Base-by-base conservation (phyloP, 805 yeast species). In the Saccharomyces kudriavzevii region DNA sequence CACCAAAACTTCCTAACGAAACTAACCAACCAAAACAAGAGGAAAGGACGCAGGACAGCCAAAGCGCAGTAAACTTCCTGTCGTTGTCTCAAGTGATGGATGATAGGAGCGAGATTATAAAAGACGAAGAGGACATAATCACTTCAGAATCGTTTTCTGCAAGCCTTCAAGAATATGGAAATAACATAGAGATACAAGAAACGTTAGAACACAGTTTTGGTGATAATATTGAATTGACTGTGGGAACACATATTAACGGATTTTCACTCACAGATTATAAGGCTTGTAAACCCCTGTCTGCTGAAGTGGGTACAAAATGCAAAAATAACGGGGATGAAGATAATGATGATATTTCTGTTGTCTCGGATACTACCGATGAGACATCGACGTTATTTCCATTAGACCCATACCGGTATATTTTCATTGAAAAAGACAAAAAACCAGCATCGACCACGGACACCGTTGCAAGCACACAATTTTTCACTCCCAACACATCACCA, bases 21-120 rank as follows among this genome's bases (percentile, higher is more conserved):
- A 10, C 24, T 13, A 13, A 3, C 10, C 43, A 35, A 35, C 20
- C 43, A 28, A 25, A 40, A 11, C 26, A 17, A 28, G 20, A 17
- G n/a, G 9, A 6, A 22, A 20, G 17, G 14, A 17, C 13, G 11
- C 26, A 17, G 10, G 20, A 48, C 27, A n/a, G 17, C 28, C 54
- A 48, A 14, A 47, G 30, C 27, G 24, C 9, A 47, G 54, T 59
- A 5, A 57, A 55, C 26, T 54, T 64, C 11, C 24, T 65, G 26
- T 56, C 68, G 9, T 51, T 65, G 30, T 65, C 69, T 4, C 69
- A 65, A 52, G 66, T 62, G 2, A 60, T 65, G 68, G 60, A 59
- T 25, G 66, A 64, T 50, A 51, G 45, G 25, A 51, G 49, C 20
- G 48, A 17, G 10, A 46, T 35, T 22, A 48, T 46, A 5, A 31